Evolutionary conservation across 257 asterid genomes (phyloP), one percentile per base, ranked within the genome.

Genomic region (Thymus mandschuricus): DNA sequence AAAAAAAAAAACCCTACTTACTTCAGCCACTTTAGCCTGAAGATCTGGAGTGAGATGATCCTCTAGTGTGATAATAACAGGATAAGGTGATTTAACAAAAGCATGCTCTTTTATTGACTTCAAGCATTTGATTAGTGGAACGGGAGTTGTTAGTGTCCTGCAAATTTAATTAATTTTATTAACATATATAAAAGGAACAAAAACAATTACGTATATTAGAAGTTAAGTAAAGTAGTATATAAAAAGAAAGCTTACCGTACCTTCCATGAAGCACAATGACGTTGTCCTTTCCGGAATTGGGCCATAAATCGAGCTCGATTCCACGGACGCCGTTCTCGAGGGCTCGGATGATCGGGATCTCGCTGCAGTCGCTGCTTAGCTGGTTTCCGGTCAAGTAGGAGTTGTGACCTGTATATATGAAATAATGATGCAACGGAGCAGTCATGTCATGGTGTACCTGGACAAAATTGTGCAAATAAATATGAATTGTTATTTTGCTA

Each of bases 371-470:
- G 50, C 98, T 91, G 88, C 96, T 91, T 68, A 94, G 72, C 66
- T 91, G 98, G 80, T 94, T 94, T 61, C 96, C 98, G 1, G 97
- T 94, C 55, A 94, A 79, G 86, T 94, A 94, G 76, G 99, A 91
- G 76, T 94, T 94, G 76, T 94, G 98, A 76, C 98, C 97, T 35
- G 98, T 94, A 74, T 88, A 87, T 81, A 91, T 91, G 91, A 86
- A 91, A 78, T 94, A 91, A 78, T 94, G 92, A 71, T 88, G 96
- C 98, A 94, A 80, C 70, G 97, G 98, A 83, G 96, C 95, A 13
- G 87, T 84, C 98, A 94, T 94, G 71, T 94, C 98, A 81, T 94
- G 96, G 78, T 88, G 96, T 79, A 87, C 97, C 98, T 93, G 97
- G 76, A 21, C 21, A 21, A 21, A 77, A 82, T 55, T 58, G 72